Evolutionary conservation across 768 basidiomycete species (phyloP).

Genomic region (Naganishia vaughanmartiniae): DNA sequence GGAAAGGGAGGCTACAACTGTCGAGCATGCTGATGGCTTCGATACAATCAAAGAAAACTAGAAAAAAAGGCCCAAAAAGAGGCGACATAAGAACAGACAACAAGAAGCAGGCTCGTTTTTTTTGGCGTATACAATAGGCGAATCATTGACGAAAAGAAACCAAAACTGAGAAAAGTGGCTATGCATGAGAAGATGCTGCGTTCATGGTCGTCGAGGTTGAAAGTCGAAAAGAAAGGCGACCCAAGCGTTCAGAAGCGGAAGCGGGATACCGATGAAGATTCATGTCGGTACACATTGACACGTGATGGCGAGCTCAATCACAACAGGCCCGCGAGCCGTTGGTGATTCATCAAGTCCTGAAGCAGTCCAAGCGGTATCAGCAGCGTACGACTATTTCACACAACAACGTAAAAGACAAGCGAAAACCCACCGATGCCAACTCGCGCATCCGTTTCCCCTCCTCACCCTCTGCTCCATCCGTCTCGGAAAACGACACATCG

Average conservation of each 20-base stretch:
- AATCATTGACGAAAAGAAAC: too few relatives aligned
- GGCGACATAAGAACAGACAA: neutral
- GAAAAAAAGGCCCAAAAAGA: neutral
- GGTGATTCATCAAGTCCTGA: neutral
- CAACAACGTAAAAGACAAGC: neutral
- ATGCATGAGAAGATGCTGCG: too few relatives aligned
- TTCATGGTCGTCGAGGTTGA: too few relatives aligned
- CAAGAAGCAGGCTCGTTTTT: neutral
- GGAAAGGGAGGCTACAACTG: too few relatives aligned
- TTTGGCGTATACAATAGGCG: neutral
- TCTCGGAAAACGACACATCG: neutral
- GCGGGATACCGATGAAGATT: too few relatives aligned
- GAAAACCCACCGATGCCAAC: slow-evolving; percentile 15
- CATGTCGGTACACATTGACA: neutral
- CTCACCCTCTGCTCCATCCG: neutral
- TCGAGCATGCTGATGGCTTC: neutral
- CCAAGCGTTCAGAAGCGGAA: too few relatives aligned
- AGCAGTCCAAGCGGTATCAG: neutral
- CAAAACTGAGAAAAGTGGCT: too few relatives aligned
- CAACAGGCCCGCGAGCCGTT: slow-evolving; percentile 6
- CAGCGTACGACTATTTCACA: neutral
- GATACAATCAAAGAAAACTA: neutral
- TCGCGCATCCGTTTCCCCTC: slow-evolving; percentile 13
- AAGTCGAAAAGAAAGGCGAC: too few relatives aligned
- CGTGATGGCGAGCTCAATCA: neutral